Percentiles rank a stretch among this genome's conserved stretches.
These are phyloP conservation scores for Phaeosphaeriaceae sp. DNA, from an alignment of 2,329 filamentous ascomycete genomes.

Conservation along the genomic window DNA sequence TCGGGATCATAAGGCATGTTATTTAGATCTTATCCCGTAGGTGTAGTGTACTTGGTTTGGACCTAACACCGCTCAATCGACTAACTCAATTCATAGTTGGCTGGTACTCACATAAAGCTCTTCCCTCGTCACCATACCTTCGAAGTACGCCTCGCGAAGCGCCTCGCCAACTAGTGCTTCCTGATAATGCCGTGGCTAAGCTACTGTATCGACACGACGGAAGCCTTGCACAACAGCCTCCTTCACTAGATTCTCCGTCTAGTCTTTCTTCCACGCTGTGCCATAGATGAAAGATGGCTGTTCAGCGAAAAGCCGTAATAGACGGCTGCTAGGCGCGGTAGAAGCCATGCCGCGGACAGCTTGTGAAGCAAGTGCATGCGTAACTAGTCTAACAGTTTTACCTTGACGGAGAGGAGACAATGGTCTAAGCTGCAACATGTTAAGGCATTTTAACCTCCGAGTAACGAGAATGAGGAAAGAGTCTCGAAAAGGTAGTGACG, in stretches of 20 bases:
- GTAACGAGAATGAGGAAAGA: too few species aligned
- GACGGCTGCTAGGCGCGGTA: too few species aligned
- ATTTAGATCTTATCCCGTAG: slow-evolving; percentile 64
- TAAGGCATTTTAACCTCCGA: too few species aligned
- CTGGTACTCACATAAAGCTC: slow-evolving; percentile 66
- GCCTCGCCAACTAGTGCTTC: slow-evolving; percentile 74
- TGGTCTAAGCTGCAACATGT: too few species aligned
- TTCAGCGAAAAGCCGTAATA: slow-evolving; percentile 18
- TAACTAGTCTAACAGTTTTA: too few species aligned
- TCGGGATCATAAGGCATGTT: slow-evolving; percentile 68
- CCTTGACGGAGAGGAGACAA: too few species aligned
- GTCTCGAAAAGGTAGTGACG: too few species aligned
- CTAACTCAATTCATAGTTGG: too few species aligned
- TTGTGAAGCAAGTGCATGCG: too few species aligned
- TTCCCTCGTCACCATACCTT: slow-evolving; percentile 63
- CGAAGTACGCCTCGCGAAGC: slow-evolving; percentile 65
- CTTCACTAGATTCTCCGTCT: slow-evolving; percentile 70
- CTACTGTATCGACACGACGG: slow-evolving; percentile 76
- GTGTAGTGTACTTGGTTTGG: slow-evolving; percentile 82
- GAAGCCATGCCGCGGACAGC: slow-evolving; percentile 19
- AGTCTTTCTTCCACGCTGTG: slow-evolving; percentile 81
- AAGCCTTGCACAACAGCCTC: slow-evolving; percentile 73
- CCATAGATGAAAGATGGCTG: slow-evolving; percentile 68
- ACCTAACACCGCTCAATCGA: slow-evolving; percentile 54
- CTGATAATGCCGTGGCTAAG: slow-evolving; percentile 78